phyloP scores from a whole-genome alignment of 139 green algal genomes.

The Closterium sp. region DNA sequence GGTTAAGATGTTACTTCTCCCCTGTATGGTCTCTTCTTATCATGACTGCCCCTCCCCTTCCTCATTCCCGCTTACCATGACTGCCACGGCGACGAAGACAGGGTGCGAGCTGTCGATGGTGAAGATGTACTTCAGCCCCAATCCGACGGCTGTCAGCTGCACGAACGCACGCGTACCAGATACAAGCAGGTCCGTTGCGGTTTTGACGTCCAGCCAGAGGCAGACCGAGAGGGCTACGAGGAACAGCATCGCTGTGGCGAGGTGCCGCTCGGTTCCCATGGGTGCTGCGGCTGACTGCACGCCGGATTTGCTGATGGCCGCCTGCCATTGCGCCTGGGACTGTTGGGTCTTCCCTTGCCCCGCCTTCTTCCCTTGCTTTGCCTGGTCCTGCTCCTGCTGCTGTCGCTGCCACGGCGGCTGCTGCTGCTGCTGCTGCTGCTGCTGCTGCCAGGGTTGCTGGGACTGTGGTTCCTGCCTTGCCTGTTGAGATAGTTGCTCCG shows the following conservation, averaged over 20 bases:
- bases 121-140: conserved; percentile 39
- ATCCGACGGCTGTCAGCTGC: conserved; percentile 32
- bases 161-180: conserved; percentile 25
- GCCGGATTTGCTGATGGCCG: neutral
- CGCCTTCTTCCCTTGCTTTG: neutral
- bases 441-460: no score
- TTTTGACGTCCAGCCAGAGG: neutral
- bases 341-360: neutral
- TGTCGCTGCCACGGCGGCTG: neutral
- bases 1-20: neutral
- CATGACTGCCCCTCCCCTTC: neutral
- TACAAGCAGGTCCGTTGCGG: neutral
- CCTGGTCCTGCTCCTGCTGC: neutral
- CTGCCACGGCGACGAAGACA: neutral
- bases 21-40: no score
- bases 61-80: neutral
- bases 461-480: no score
- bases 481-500: neutral
- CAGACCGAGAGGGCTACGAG: neutral
- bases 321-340: neutral
- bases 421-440: neutral
- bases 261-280: neutral
- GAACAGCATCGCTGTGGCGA: neutral
- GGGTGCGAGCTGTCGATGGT: neutral
- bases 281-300: neutral